A percentile compares a stretch with the other conserved stretches of the same genome.
Evolutionary conservation across 495 filamentous ascomycete species (phyloP).

Genomic region (Penicillium paradoxum): DNA sequence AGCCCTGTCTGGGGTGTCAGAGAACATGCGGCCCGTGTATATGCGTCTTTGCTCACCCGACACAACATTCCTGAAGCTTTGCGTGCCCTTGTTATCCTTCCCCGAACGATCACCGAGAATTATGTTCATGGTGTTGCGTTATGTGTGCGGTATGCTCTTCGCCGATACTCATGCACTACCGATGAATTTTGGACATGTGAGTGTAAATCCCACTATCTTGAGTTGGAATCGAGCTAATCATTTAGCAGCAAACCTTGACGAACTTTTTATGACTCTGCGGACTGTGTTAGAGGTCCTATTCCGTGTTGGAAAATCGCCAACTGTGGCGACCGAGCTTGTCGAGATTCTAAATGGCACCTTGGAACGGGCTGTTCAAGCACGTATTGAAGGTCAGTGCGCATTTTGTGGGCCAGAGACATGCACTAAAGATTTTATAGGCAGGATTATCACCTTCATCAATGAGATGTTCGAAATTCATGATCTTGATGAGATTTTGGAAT

Average conservation of each 20-base stretch:
- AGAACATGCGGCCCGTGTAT: constrained; percentile 81
- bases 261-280: constrained; percentile 24
- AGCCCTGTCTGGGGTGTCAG: constrained; percentile 82
- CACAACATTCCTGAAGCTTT: constrained; percentile 48
- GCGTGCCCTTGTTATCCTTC: constrained; percentile 38
- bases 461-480: constrained; percentile 26
- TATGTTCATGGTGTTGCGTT: constrained; percentile 58
- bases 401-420: neutral
- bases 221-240: neutral
- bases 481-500: constrained; percentile 24
- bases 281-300: constrained; percentile 26
- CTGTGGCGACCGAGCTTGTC: constrained; percentile 35
- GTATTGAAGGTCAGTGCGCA: constrained; percentile 24
- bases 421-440: constrained; percentile 9
- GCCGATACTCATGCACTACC: constrained; percentile 31
- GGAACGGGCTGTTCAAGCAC: constrained; percentile 30
- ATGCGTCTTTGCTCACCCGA: constrained; percentile 58
- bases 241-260: constrained; percentile 24
- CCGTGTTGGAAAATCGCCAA: constrained; percentile 32
- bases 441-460: constrained; percentile 18
- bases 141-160: constrained; percentile 46
- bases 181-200: constrained; percentile 29
- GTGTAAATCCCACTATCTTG: neutral
- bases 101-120: constrained; percentile 47
- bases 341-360: constrained; percentile 39